Base-by-base conservation (phyloP, 1,139 yeast genomes). In the Saccharomyces hybrid region DNA sequence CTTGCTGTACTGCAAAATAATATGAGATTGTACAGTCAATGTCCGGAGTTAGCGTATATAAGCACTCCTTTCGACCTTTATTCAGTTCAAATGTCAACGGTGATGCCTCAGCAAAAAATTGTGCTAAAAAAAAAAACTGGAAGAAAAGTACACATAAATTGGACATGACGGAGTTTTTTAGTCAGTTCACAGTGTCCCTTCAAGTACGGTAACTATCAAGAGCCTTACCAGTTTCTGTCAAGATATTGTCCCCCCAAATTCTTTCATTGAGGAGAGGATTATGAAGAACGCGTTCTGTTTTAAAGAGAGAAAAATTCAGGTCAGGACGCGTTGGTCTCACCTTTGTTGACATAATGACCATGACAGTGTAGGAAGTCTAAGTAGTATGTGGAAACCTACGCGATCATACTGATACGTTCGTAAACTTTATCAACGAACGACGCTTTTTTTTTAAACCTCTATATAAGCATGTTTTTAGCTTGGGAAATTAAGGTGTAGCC, bases 1-100 rank as follows among this genome's bases (percentile, higher is more conserved):
- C 97, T 42, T 86, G 79, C 71, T 90, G 96, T 51, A 93, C 97
- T 16, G 96, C 90, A 76, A 89, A 93, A 69, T 89, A 88, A 69
- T 85, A 91, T 31, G 87, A 84, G 55, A 93, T 78, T 57, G 79
- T 79, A 55, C 90, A 78, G 61, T 80, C 78, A 11, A 82, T 80
- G 56, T 79, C 76, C 52, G 81, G 81, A 53, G 93, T 88, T 69
- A 85, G 81, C 20, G 85, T 80, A 71, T 87, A 90, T 70, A 80
- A 88, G 69, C 99, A 93, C 54, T 86, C 78, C 57, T 76, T 77
- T 58, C 84, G 93, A 62, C 84, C 87, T 25, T 96, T 91, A n/a
- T 83, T 83, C 59, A 93, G 76, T 46, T 80, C 80, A 63, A 88
- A 83, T 0, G 96, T 88, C 64, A 91, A 73, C 9, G 96, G 86